Conservation (phyloP, 345 rosid species). For the Murraya koenigii region DNA sequence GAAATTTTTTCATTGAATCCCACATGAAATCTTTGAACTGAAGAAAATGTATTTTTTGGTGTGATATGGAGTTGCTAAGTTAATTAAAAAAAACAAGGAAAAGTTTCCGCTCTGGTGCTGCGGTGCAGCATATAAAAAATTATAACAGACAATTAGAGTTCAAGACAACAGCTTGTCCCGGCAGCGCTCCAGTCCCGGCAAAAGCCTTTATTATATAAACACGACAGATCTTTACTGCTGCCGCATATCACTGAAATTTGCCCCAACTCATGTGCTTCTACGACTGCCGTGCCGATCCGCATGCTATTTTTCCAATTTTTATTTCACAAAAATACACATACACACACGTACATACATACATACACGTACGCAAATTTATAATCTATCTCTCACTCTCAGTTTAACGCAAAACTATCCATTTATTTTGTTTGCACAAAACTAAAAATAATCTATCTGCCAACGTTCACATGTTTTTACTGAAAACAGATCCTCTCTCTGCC, state of each 20-base stretch:
- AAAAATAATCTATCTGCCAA: neutral
- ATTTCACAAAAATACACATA: no score
- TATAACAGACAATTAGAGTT: neutral
- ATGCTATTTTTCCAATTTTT: neutral
- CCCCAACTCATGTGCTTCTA: constrained; percentile 39
- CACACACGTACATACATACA: neutral
- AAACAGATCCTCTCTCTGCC: neutral
- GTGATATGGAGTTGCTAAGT: no score
- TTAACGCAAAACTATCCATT: neutral
- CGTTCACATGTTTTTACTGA: neutral
- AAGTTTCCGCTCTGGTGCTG: no score
- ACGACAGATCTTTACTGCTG: constrained; percentile 24
- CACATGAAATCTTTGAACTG: neutral
- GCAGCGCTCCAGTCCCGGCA: constrained; percentile 24
- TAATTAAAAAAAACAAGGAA: no score
- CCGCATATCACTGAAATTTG: constrained; percentile 33
- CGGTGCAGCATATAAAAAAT: neutral
- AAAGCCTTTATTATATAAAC: neutral
- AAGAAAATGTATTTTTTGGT: neutral
- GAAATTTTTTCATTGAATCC: neutral
- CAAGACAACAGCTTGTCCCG: neutral
- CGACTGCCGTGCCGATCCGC: constrained; percentile 19
- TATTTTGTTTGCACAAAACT: neutral
- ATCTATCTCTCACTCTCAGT: neutral
- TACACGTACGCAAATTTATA: neutral